Conservation (phyloP, 2,329 filamentous ascomycete genomes). For the Zarea fungicola region DNA sequence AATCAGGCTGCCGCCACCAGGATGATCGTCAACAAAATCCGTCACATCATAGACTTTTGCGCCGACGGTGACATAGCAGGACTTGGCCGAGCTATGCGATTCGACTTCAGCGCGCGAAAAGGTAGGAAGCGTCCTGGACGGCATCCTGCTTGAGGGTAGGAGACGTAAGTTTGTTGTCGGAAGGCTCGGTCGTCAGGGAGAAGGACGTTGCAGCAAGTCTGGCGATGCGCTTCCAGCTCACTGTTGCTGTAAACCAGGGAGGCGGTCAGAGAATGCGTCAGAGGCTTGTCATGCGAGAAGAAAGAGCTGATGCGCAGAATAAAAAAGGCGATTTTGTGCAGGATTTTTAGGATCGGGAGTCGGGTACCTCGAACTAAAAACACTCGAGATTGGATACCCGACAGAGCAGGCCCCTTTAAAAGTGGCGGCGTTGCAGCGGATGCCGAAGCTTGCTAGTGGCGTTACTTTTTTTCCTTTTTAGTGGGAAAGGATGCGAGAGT, state of each 20-base stretch:
- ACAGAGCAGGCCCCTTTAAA: conserved; percentile 5
- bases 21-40: conserved; percentile 83
- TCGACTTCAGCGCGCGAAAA: conserved; percentile 77
- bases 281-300: background rate
- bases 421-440: conserved; percentile 5
- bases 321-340: background rate
- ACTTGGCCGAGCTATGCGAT: conserved; percentile 71
- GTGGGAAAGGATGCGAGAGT: background rate
- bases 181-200: background rate
- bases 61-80: conserved; percentile 89
- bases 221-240: background rate
- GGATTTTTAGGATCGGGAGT: conserved; percentile 7
- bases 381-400: background rate
- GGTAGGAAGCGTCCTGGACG: conserved; percentile 74
- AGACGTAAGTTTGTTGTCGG: conserved; percentile 3
- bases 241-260: background rate
- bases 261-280: background rate
- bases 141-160: conserved; percentile 49
- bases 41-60: conserved; percentile 93
- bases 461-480: conserved; percentile 2
- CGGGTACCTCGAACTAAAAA: background rate
- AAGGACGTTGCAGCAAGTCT: background rate
- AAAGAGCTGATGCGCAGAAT: background rate
- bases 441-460: conserved; percentile 6
- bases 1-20: conserved; percentile 82